These are phyloP conservation scores for Apiospora koreana DNA, from an alignment of 2,329 filamentous ascomycete genomes.

Conservation along the genomic window DNA sequence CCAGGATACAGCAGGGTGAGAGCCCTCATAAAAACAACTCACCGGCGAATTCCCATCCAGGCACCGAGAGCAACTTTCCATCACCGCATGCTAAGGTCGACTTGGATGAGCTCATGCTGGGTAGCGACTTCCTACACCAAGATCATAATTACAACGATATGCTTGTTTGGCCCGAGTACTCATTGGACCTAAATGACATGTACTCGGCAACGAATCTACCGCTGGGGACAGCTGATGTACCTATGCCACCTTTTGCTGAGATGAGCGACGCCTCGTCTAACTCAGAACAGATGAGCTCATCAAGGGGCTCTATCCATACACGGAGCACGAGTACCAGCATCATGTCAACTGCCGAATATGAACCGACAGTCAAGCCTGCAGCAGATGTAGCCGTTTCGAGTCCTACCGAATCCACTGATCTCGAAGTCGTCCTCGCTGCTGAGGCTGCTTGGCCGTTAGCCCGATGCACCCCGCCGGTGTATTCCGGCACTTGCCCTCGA, in stretches of 20 bases:
- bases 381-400: constrained; percentile 23
- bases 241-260: constrained; percentile 39
- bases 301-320: constrained; percentile 46
- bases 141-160: constrained; percentile 45
- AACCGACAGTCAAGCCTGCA: constrained; percentile 32
- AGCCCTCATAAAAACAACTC: constrained; percentile 30
- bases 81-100: constrained; percentile 40
- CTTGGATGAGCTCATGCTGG: constrained; percentile 45
- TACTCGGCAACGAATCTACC: constrained; percentile 34
- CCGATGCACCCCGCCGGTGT: constrained; percentile 48
- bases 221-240: constrained; percentile 35
- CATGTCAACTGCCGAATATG: constrained; percentile 42
- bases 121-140: constrained; percentile 34
- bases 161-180: constrained; percentile 45
- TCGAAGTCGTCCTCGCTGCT: constrained; percentile 47
- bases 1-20: constrained; percentile 32
- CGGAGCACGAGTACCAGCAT: constrained; percentile 52
- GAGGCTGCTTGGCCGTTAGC: constrained; percentile 54
- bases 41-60: constrained; percentile 34
- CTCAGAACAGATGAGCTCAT: constrained; percentile 46
- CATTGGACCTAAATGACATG: constrained; percentile 42
- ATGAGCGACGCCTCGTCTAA: constrained; percentile 42
- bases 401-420: constrained; percentile 41
- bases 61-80: constrained; percentile 33
- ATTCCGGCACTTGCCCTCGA: constrained; percentile 46